Conservation (phyloP, 192 early-diverging fungal genomes). For the Gigaspora rosea region DNA sequence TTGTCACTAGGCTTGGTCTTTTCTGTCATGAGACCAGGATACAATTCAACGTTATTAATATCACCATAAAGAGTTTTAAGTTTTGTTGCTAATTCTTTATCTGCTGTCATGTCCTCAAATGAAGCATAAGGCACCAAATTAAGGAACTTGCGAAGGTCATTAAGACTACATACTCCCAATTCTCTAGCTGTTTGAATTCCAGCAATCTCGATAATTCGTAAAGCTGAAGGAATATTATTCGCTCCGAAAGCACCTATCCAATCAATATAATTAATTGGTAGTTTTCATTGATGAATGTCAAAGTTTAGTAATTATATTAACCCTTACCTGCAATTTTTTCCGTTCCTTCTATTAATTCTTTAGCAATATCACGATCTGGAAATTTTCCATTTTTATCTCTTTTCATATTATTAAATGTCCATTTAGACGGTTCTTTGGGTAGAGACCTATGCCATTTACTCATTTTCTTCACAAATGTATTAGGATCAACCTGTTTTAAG, state of each 20-base stretch:
- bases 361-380: background rate
- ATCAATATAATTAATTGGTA: background rate
- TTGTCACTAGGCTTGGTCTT: conserved; percentile 32
- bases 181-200: conserved; percentile 47
- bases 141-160: conserved; percentile 49
- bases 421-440: background rate
- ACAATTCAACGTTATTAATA: conserved; percentile 49
- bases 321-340: background rate
- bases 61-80: conserved; percentile 46
- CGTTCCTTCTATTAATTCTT: background rate
- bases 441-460: background rate
- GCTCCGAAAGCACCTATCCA: conserved; percentile 41
- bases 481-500: background rate
- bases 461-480: background rate
- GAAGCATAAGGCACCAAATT: conserved; percentile 38
- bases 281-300: background rate
- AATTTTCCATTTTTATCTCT: background rate
- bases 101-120: conserved; percentile 41
- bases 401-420: background rate
- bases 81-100: conserved; percentile 25
- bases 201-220: conserved; percentile 45
- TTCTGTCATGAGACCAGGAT: conserved; percentile 52
- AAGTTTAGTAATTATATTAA: background rate
- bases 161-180: conserved; percentile 50
- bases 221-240: conserved; percentile 38